Base-by-base conservation (phyloP, 2,329 filamentous ascomycete genomes). In the Fusarium compactum region DNA sequence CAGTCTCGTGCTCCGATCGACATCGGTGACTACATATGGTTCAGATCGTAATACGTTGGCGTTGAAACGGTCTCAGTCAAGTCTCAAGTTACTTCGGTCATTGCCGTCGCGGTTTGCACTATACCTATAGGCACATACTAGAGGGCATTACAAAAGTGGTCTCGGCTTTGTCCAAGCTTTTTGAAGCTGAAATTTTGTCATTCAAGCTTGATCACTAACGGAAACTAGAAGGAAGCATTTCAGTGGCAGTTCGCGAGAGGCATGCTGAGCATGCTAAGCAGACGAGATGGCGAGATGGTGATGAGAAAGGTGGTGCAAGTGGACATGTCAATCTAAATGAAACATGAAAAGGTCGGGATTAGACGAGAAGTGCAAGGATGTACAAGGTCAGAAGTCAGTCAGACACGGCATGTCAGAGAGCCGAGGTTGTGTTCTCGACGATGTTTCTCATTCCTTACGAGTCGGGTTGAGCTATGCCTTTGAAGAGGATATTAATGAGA, bases 271-370 rank as follows among this genome's bases (percentile, higher is more conserved):
- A 45, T 52, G 6, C 34, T n/a, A 38, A 38, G 34, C 34, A 38
- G 34, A 4, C 34, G 18, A 38, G 34, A 38, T 38, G 34, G 34
- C 34, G 18, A 38, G 34, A 38, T 38, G 16, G 34, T 38, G 43
- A 18, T 51, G 57, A 62, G 47, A 55, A 51, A 48, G 32, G 59
- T 65, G 32, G 25, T 32, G 40, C 51, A 69, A 51, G 65, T 69
- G 65, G 65, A 43, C 61, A 65, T 50, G 43, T 57, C 60, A 69
- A 69, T 69, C 20, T 57, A 46, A 44, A 65, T 69, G 66, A 69
- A 62, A 69, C 66, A 65, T 54, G 54, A 34, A 65, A 67, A 50
- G 61, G 43, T 64, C 38, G 48, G 61, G 48, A 52, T 44, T 29
- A 24, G 27, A 40, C 27, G 51, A 57, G 30, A 46, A n/a, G 41